Evolutionary conservation across 2,329 filamentous ascomycete species (phyloP).

Genomic region (Fusarium keratoplasticum): DNA sequence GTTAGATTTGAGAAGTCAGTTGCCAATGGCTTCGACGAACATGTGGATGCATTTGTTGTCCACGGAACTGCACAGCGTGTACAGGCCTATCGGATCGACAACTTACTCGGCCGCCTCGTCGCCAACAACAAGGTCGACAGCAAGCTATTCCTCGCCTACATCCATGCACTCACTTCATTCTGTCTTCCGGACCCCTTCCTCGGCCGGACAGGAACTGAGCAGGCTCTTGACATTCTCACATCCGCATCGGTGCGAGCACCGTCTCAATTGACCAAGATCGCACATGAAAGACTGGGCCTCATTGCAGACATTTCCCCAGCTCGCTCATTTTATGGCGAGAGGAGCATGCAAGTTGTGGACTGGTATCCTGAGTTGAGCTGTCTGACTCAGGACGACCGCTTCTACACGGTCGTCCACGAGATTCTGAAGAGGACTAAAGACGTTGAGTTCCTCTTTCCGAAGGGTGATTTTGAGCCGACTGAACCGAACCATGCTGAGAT

Average conservation of each 20-base stretch:
- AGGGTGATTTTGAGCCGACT: not conserved
- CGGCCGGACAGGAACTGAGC: conserved; percentile 63
- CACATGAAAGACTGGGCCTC: not conserved
- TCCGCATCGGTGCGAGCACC: conserved; percentile 60
- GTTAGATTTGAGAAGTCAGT: not conserved
- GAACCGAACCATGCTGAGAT: not conserved
- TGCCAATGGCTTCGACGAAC: not conserved
- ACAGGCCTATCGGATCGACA: conserved; percentile 63
- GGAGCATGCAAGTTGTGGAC: conserved; percentile 59
- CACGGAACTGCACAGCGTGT: conserved; percentile 26
- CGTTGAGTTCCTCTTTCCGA: conserved; percentile 24
- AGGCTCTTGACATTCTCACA: conserved; percentile 60
- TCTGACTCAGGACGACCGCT: conserved; percentile 59
- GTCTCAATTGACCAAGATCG: not conserved
- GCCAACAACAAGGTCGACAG: conserved; percentile 64
- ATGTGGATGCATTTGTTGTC: conserved; percentile 53
- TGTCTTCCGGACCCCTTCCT: conserved; percentile 63
- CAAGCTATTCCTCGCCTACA: conserved; percentile 61
- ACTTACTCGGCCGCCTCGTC: conserved; percentile 59
- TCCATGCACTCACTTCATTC: conserved; percentile 67
- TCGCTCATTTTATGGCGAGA: conserved; percentile 58
- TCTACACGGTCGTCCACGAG: conserved; percentile 39
- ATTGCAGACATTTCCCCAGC: conserved; percentile 12
- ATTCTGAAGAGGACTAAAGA: not conserved
- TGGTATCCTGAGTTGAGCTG: conserved; percentile 56